Evolutionary conservation across 148 eudicot genomes (phyloP), one percentile per base, ranked within the genome.

Genomic region (Arbutus unedo): DNA sequence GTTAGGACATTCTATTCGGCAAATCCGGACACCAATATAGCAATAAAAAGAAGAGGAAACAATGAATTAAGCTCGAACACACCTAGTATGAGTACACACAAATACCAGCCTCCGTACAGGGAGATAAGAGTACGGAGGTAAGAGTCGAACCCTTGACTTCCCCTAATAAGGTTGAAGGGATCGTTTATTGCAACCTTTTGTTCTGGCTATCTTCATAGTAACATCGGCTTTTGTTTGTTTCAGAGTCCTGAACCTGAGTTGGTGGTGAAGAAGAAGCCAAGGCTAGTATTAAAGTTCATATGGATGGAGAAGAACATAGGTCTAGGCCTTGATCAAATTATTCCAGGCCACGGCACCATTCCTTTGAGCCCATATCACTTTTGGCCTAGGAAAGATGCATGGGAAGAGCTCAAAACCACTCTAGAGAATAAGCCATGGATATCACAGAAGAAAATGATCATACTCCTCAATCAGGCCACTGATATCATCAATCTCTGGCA

Each of bases 221-320:
- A 21, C 77, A n/a, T 74, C 38, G 38, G 41, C 13, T 48, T 3
- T 19, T 74, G 11, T n/a, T 48, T 44, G 77, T 74, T 74, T 74
- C 31, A 47, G 55, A 11, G 59, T 72, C 72, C 88, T 89, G 88
- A 89, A 82, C 85, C 84, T 16, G 73, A 83, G 81, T 89, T 85
- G 79, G 90, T 38, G 56, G 93, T 81, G 81, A 89, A 89, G 83
- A 89, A 78, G 55, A 93, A 93, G 82, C 95, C 98, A 4, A 89
- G 89, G 88, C 82, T 94, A 38, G 97, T 93, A 59, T 82, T 93
- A 90, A 94, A 94, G 85, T 93, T 94, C 87, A 88, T 94, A 66
- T 94, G 98, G 98, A 93, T 94, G 98, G 97, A 93, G 84, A 94
- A 94, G 90, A 94, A 93, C 90, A 94, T 94, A 3, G 98, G 98